Base-by-base conservation (phyloP, 495 filamentous ascomycete species). In the Penicillium longicatenatum region DNA sequence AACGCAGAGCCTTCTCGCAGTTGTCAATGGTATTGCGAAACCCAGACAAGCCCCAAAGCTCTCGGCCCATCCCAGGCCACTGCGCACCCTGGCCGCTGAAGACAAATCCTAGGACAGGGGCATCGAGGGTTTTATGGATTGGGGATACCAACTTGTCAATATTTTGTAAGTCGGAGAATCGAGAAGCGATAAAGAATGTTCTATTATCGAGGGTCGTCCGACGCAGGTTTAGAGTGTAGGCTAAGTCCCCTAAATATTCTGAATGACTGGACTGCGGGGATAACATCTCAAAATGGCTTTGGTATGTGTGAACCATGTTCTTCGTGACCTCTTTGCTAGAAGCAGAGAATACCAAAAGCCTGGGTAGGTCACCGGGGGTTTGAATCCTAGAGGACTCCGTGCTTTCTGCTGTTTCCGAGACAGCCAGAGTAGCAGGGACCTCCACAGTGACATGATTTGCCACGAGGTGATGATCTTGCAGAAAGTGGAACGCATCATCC, bases 61-160 rank as follows among this genome's bases (percentile, higher is more conserved):
- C 68, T 24, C 62, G 59, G 9, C 75, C 79, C 65, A 68, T 68
- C 1, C 55, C 65, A 10, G 53, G 49, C 62, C 68, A 76, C 31
- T 79, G 77, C 1, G 75, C 77, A 11, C 77, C 77, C 59, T 80
- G 77, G 6, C 77, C 77, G 1, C 77, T 79, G 55, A 80, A 78
- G 0, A 79, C 60, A 17, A 50, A 48, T 4, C 6, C 21, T 10
- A 24, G 4, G 12, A n/a, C n/a, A n/a, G n/a, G n/a, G n/a, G n/a
- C 11, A 3, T 6, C 6, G 26, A 6, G 45, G 24, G 5, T 48
- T 6, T 29, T 26, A 20, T 54, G 58, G 2, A 46, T 51, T 29
- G 62, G 12, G 0, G 5, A 54, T 12, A 56, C 56, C 17, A 12
- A 54, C 20, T 43, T 54, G 3, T 52, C 10, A 22, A 52, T n/a